These are phyloP conservation scores for Beverwykella pulmonaria DNA, from an alignment of 495 filamentous ascomycete species.

Conservation along the genomic window DNA sequence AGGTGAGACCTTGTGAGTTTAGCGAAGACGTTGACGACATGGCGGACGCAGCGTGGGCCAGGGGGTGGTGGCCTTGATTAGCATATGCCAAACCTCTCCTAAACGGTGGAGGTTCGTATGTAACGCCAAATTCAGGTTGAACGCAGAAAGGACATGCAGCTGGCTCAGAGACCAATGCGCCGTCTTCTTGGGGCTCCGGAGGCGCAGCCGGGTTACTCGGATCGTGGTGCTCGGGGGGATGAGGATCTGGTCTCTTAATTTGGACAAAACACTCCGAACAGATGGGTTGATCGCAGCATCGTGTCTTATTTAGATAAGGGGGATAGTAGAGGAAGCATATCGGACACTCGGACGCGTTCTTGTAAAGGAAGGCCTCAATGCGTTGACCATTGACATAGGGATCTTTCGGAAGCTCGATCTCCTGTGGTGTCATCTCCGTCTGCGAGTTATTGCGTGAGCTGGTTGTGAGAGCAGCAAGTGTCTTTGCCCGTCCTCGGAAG, in stretches of 20 bases:
- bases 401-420: slow-evolving; percentile 78
- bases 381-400: slow-evolving; percentile 89
- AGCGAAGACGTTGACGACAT: slow-evolving; percentile 70
- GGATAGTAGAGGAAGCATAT: slow-evolving; percentile 97
- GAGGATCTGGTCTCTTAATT: slow-evolving; percentile 95
- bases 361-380: slow-evolving; percentile 90
- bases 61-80: slow-evolving; percentile 50
- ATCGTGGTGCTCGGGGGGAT: slow-evolving; percentile 84
- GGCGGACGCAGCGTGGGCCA: slow-evolving; percentile 63
- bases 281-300: slow-evolving; percentile 95
- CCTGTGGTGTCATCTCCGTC: slow-evolving; percentile 70
- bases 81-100: slow-evolving; percentile 78
- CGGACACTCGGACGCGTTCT: slow-evolving; percentile 85
- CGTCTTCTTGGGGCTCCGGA: slow-evolving; percentile 52
- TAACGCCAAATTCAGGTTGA: slow-evolving; percentile 91
- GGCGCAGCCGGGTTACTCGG: slow-evolving; percentile 52
- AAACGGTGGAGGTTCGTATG: slow-evolving; percentile 86
- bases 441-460: slow-evolving; percentile 67
- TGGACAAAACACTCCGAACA: slow-evolving; percentile 99
- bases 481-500: slow-evolving; percentile 75
- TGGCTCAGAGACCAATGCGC: slow-evolving; percentile 81
- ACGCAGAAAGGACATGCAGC: slow-evolving; percentile 96
- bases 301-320: slow-evolving; percentile 90
- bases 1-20: slow-evolving; percentile 53
- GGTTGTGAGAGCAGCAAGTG: slow-evolving; percentile 77